phyloP scores from a whole-genome alignment of 1,139 yeast genomes.

The Scheffersomyces segobiensis region DNA sequence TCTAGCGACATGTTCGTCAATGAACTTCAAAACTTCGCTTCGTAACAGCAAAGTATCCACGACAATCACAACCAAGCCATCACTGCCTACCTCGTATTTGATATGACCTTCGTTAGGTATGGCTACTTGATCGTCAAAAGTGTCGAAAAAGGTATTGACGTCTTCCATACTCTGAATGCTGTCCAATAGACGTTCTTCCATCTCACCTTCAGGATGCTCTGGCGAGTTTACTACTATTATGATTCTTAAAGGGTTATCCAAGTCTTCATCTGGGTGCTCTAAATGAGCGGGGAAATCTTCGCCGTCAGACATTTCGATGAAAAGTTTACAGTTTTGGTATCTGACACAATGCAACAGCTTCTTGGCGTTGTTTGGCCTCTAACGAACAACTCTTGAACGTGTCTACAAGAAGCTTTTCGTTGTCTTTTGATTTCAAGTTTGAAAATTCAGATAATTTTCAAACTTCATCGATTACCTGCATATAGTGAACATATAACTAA shows the following conservation, averaged over 20 bases:
- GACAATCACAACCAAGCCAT: conserved; percentile 64
- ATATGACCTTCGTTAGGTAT: conserved; percentile 67
- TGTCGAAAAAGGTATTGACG: conserved; percentile 61
- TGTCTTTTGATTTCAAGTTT: neutral
- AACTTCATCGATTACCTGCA: neutral
- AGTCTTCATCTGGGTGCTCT: conserved; percentile 23
- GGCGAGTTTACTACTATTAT: conserved; percentile 41
- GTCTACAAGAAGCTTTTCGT: neutral
- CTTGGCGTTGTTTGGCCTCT: neutral
- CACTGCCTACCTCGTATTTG: conserved; percentile 72
- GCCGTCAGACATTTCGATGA: conserved; percentile 6
- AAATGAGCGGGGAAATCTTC: conserved; percentile 1
- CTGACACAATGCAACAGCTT: neutral
- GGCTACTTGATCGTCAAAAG: conserved; percentile 60
- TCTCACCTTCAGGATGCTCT: conserved; percentile 44
- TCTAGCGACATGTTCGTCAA: conserved; percentile 31
- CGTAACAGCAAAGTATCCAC: conserved; percentile 40
- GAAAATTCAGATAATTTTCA: conserved; percentile 1
- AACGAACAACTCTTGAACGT: neutral
- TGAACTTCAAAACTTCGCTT: conserved; percentile 33
- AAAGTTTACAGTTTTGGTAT: neutral
- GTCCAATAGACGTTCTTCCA: conserved; percentile 53
- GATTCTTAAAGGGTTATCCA: conserved; percentile 46
- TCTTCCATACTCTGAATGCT: conserved; percentile 47
- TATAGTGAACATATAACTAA: neutral